phyloP scores from a whole-genome alignment of 495 filamentous ascomycete genomes.

The Staphylotrichum tortipilum region DNA sequence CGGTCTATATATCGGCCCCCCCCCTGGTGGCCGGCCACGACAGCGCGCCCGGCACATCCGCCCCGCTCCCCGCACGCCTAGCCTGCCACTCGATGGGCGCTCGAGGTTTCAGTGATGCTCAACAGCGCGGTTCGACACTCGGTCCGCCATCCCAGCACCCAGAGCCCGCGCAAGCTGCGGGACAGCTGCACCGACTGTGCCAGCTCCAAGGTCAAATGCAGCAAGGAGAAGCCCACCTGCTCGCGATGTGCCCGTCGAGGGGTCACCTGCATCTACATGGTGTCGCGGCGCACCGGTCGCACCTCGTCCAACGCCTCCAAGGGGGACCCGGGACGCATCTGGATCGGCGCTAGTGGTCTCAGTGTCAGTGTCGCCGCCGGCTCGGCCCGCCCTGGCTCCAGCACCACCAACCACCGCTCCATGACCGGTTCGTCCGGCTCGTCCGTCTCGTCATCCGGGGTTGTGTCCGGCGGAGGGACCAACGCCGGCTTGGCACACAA shows the following conservation, averaged over 20 bases:
- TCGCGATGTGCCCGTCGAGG: conserved; percentile 1
- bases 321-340: background rate
- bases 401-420: background rate
- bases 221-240: conserved; percentile 3
- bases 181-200: background rate
- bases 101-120: background rate
- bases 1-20: background rate
- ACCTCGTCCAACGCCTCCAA: background rate
- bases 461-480: too few species aligned
- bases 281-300: background rate
- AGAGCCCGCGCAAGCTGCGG: background rate
- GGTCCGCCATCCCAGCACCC: background rate
- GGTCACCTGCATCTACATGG: background rate
- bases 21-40: too few species aligned
- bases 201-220: conserved; percentile 3
- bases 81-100: background rate
- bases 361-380: background rate
- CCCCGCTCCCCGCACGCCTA: background rate
- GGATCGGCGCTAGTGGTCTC: background rate
- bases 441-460: too few species aligned
- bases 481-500: too few species aligned
- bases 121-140: background rate
- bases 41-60: background rate
- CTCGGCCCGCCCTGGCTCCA: background rate
- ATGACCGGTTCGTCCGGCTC: too few species aligned